Evolutionary conservation across 1,139 yeast species (phyloP).

Genomic region (Yamadazyma spencermartinsiae): DNA sequence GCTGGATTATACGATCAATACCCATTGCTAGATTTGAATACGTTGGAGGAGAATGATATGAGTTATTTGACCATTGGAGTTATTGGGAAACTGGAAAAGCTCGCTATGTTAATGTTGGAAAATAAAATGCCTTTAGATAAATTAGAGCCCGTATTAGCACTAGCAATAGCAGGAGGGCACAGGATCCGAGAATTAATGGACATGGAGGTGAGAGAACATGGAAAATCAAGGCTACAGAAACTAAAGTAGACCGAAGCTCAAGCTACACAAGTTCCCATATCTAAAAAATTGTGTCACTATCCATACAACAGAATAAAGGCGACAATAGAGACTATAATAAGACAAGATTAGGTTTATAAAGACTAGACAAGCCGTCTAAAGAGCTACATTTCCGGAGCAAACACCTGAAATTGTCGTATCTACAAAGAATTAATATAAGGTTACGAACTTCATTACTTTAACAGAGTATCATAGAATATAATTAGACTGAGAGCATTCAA

Average conservation of each 20-base stretch:
- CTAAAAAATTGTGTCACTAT: too few species aligned
- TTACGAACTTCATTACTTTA: too few species aligned
- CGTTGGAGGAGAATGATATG: slow-evolving; percentile 81
- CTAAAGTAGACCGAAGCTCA: slow-evolving; percentile 11
- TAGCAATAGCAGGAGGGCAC: slow-evolving; percentile 89
- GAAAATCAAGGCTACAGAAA: slow-evolving; percentile 45
- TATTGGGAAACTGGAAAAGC: slow-evolving; percentile 77
- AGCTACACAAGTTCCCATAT: too few species aligned
- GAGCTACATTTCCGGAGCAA: too few species aligned
- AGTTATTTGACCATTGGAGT: slow-evolving; percentile 81
- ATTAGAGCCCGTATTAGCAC: slow-evolving; percentile 73
- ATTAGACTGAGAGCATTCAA: too few species aligned
- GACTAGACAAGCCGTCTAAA: too few species aligned
- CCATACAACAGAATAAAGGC: too few species aligned
- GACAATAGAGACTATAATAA: too few species aligned
- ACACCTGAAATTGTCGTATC: too few species aligned
- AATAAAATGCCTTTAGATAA: slow-evolving; percentile 84
- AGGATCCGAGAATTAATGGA: slow-evolving; percentile 85
- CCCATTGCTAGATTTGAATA: slow-evolving; percentile 79
- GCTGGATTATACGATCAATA: slow-evolving; percentile 78
- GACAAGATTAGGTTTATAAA: too few species aligned
- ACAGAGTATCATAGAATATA: too few species aligned
- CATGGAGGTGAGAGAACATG: slow-evolving; percentile 72
- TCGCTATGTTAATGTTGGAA: slow-evolving; percentile 74
- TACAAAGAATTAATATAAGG: too few species aligned